Base-by-base conservation (phyloP, 1,139 yeast genomes). In the Pichia sp. region DNA sequence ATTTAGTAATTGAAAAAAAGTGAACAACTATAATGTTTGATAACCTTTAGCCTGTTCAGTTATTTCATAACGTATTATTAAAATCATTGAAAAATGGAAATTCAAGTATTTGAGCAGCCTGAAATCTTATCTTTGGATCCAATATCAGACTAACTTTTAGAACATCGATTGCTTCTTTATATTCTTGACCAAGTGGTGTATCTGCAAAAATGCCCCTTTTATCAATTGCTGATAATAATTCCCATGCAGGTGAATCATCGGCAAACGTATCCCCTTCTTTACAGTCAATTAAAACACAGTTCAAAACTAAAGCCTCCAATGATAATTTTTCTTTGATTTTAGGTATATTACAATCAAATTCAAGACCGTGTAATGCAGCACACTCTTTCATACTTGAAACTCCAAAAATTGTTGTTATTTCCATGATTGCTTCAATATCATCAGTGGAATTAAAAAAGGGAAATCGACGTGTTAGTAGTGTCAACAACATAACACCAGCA, bases 371-470 rank as follows among this genome's bases (percentile, higher is more conserved):
- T 45, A 89, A 68, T 53, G 80, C 79, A 5, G 97, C 96, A 61
- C 91, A 83, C 58, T 80, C 79, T 57, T 81, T 81, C 76, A 93
- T 76, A 59, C 78, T 80, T n/a, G 78, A 80, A 50, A 79, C 69
- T 1, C 99, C 99, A 70, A 88, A 91, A 3, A 95, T 74, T n/a
- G 84, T 73, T 0, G 96, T 83, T 46, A 91, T 73, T 66, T 93
- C 99, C 42, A 90, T 76, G 49, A 93, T 68, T 0, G 99, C 96
- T 64, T 93, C 98, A 1, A 85, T 81, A 65, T 93, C 99, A 69
- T 93, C 98, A 2, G 87, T 82, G 3, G 96, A 88, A 63, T 84
- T 87, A 71, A 90, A 88, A 58, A 91, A 80, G 2, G 97, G 96
- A 67, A 89, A 89, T 58, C 93, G 75, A 56, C 91, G 71, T 1